A percentile compares a stretch with the other conserved stretches of the same genome.
Evolutionary conservation across 306 rosid genomes (phyloP).

Genomic region (Betula pendula): DNA sequence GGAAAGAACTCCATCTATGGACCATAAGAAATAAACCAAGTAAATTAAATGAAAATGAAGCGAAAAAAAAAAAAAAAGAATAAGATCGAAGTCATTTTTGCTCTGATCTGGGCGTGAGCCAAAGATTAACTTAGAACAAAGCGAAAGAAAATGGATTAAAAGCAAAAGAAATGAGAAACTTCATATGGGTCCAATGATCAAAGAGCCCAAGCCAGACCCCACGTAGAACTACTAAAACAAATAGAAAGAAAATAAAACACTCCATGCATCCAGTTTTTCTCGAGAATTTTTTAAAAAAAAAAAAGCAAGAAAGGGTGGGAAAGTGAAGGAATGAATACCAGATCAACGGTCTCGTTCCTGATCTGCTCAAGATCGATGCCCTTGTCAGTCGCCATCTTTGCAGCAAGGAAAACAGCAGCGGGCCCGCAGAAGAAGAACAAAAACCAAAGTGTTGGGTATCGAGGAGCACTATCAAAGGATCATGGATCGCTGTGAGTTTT

Average conservation of each 20-base stretch:
- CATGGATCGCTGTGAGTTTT: neutral
- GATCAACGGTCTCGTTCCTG: slow-evolving; percentile 91
- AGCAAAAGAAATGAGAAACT: no score
- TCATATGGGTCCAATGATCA: no score
- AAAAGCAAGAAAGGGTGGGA: neutral
- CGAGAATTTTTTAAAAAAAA: slow-evolving; percentile 1
- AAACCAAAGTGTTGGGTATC: neutral
- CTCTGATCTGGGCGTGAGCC: neutral
- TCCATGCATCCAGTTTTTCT: neutral
- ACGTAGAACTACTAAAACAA: no score
- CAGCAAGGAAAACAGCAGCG: neutral
- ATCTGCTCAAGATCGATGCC: slow-evolving; percentile 67
- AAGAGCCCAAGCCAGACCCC: no score
- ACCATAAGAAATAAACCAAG: neutral
- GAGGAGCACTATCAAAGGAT: neutral
- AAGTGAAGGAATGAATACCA: slow-evolving; percentile 43
- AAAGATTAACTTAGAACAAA: no score
- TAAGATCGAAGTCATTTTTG: no score
- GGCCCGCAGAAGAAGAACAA: neutral
- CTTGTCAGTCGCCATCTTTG: slow-evolving; percentile 46
- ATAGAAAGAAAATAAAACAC: neutral
- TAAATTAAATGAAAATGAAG: no score
- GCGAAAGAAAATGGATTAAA: no score
- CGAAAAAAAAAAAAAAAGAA: no score
- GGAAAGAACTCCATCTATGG: neutral